Evolutionary conservation across 495 filamentous ascomycete genomes (phyloP), one percentile per base, ranked within the genome.

Genomic region (Cercophora scortea): DNA sequence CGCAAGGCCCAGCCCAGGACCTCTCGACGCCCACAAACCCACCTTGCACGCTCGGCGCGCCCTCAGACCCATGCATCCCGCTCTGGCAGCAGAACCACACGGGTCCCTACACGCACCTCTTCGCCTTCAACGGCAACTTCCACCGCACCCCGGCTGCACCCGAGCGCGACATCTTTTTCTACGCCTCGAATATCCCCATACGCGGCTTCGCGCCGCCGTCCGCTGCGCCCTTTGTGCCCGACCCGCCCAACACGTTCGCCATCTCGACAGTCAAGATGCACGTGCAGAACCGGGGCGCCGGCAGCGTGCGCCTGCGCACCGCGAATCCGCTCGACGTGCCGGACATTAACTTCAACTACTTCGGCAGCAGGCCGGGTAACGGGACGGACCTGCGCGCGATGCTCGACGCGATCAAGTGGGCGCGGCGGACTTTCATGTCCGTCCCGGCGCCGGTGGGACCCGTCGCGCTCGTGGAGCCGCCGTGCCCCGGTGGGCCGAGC

Each of bases 341-440:
- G 0, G 50, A 62, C 2, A 74, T 77, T 49, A 63, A 66, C 40
- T 76, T 77, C 56, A 38, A 38, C 48, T 64, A 69, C 46, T 70
- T 70, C 51, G 43, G 51, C 3, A 61, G 34, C 16, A 45, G 42
- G 12, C 10, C 38, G 1, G 49, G 18, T 0, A 49, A 36, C 19
- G 51, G 38, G 16, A 19, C 47, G 63, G 71, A 73, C 63, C 45
- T 67, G 63, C 15, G 68, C 70, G 62, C 69, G 65, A 50, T 77
- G 71, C 61, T 81, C 52, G 77, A 81, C 61, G 70, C 80, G 51
- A 68, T 83, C 9, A 74, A 74, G 56, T 79, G 77, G 17, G 71
- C 70, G n/a, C 80, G 79, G 73, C 60, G 64, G 1, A 58, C 42
- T 3, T 57, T 56, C 32, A 16, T 42, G 0, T 33, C 25, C 8